Conservation (phyloP, 176 grass and related monocot genomes). For the Carex parvula region DNA sequence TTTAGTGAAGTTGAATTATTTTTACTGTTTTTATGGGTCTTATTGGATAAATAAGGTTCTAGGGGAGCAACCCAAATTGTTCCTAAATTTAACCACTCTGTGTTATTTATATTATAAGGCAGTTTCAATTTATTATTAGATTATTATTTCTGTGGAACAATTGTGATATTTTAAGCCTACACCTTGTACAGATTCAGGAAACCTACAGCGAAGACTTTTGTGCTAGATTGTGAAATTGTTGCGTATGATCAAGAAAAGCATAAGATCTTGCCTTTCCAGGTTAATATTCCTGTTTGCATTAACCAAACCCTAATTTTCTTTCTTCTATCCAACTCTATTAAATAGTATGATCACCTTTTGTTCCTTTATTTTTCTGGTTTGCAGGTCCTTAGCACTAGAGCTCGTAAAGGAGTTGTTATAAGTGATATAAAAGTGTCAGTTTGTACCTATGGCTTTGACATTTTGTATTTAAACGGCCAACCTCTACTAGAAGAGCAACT, state of each 20-base stretch:
- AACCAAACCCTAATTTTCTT: neutral
- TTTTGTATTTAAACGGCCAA: slow-evolving; percentile 82
- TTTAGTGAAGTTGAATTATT: neutral
- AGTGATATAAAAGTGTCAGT: slow-evolving; percentile 97
- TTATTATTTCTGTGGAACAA: slow-evolving; percentile 11
- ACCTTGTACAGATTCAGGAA: slow-evolving; percentile 75
- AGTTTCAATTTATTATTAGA: neutral
- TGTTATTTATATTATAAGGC: neutral
- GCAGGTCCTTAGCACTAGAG: slow-evolving; percentile 90
- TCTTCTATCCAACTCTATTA: neutral
- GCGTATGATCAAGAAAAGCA: slow-evolving; percentile 83
- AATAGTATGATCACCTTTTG: neutral
- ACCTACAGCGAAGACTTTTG: slow-evolving; percentile 74
- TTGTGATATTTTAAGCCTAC: slow-evolving; percentile 27
- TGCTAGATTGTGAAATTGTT: slow-evolving; percentile 96
- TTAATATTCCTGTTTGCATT: slow-evolving; percentile 34
- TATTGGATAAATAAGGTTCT: neutral
- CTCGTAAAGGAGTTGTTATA: slow-evolving; percentile 88
- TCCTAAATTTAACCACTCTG: neutral
- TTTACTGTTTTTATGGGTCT: neutral
- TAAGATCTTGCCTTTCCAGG: slow-evolving; percentile 96
- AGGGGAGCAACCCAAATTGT: neutral
- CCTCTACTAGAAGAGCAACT: slow-evolving; percentile 92
- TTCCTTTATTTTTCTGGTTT: slow-evolving; percentile 30
- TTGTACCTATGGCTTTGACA: slow-evolving; percentile 96